Evolutionary conservation across 2,329 filamentous ascomycete species (phyloP).

Genomic region (Penicillium sp.): DNA sequence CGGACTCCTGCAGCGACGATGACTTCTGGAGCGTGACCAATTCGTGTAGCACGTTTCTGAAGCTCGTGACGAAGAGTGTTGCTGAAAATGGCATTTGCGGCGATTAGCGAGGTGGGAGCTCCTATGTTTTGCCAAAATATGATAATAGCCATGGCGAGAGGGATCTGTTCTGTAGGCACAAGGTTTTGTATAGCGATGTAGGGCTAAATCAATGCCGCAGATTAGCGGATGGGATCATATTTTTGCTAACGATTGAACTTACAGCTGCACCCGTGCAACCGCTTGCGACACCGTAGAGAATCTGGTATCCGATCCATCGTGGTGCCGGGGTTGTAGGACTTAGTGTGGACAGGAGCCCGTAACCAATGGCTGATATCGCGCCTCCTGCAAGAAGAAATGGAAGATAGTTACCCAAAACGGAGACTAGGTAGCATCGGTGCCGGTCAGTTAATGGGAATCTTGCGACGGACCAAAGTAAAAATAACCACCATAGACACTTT

Average conservation of each 20-base stretch:
- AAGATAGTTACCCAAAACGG: slow-evolving; percentile 33
- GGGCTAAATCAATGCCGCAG: slow-evolving; percentile 12
- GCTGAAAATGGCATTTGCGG: slow-evolving; percentile 29
- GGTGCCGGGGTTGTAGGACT: slow-evolving; percentile 16
- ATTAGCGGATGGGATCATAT: neutral
- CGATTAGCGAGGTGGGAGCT: slow-evolving; percentile 28
- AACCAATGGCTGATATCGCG: slow-evolving; percentile 27
- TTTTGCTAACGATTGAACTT: neutral
- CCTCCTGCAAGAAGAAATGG: slow-evolving; percentile 31
- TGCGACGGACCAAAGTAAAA: neutral
- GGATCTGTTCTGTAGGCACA: slow-evolving; percentile 22
- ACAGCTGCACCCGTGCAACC: slow-evolving; percentile 14
- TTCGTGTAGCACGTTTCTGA: slow-evolving; percentile 10
- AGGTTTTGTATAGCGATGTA: slow-evolving; percentile 29
- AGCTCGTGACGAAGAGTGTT: slow-evolving; percentile 24
- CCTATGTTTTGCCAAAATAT: slow-evolving; percentile 36
- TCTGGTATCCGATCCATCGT: slow-evolving; percentile 32
- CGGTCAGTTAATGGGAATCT: too few relatives aligned
- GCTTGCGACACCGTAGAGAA: slow-evolving; percentile 24
- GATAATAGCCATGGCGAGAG: slow-evolving; percentile 28
- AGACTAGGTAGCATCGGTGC: slow-evolving; percentile 18
- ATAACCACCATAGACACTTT: neutral
- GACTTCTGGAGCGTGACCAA: slow-evolving; percentile 17
- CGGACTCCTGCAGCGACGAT: slow-evolving; percentile 26
- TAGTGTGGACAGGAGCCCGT: slow-evolving; percentile 34